A percentile compares a stretch with the other conserved stretches of the same genome.
These are phyloP conservation scores for Inga laurina DNA, from an alignment of 306 rosid species.

Conservation along the genomic window DNA sequence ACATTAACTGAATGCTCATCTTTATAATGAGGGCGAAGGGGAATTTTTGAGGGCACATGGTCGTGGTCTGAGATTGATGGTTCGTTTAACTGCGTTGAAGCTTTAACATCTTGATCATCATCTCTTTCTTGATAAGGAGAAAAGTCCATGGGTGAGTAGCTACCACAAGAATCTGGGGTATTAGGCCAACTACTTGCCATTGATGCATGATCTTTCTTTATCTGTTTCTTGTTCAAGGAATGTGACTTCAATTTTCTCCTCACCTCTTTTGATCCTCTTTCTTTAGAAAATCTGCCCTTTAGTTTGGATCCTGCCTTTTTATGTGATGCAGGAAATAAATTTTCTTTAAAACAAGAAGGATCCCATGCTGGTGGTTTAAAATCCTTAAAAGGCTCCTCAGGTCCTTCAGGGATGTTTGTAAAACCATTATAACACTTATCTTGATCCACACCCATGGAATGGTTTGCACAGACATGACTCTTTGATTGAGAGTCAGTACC, in stretches of 20 bases:
- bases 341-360: conserved; percentile 68
- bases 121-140: conserved; percentile 76
- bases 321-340: conserved; percentile 55
- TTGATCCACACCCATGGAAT: conserved; percentile 29
- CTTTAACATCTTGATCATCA: conserved; percentile 44
- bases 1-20: conserved; percentile 40
- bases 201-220: conserved; percentile 39
- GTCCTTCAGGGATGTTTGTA: conserved; percentile 45
- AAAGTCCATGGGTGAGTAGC: conserved; percentile 86
- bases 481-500: conserved; percentile 36
- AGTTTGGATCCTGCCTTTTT: conserved; percentile 32
- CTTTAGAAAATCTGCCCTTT: conserved; percentile 56
- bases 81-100: conserved; percentile 36
- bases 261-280: conserved; percentile 51
- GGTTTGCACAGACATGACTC: conserved; percentile 32
- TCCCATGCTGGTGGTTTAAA: conserved; percentile 61
- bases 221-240: conserved; percentile 48
- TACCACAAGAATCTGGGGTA: conserved; percentile 58
- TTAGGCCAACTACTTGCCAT: conserved; percentile 47
- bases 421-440: conserved; percentile 29
- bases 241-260: conserved; percentile 56
- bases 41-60: conserved; percentile 36
- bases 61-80: conserved; percentile 25
- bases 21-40: conserved; percentile 28
- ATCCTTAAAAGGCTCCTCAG: conserved; percentile 42